Conservation (phyloP, 495 filamentous ascomycete species). For the Tuber melanosporum region DNA sequence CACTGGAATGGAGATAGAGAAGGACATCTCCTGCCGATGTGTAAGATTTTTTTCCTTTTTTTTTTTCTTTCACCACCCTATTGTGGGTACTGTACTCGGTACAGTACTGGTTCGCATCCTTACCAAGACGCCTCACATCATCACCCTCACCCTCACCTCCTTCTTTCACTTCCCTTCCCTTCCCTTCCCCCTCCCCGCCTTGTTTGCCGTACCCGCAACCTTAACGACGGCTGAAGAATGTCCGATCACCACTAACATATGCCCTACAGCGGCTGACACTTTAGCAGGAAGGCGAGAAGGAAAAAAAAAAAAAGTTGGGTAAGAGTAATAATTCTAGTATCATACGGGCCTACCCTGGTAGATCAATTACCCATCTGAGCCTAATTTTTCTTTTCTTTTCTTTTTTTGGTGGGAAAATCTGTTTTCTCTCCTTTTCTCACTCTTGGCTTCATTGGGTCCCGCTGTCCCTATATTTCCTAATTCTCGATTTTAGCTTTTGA, state of each 20-base stretch:
- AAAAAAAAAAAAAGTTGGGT: background rate
- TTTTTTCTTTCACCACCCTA: background rate
- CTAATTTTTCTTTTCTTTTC: background rate
- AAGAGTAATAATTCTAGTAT: background rate
- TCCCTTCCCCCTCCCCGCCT: background rate
- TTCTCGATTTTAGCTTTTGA: background rate
- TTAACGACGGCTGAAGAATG: constrained; percentile 3
- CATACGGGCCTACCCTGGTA: background rate
- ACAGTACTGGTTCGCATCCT: background rate
- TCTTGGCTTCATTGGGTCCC: background rate
- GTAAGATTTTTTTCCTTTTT: background rate
- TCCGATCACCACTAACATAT: background rate
- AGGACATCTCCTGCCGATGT: background rate
- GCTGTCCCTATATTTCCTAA: constrained; percentile 6
- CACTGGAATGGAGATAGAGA: background rate
- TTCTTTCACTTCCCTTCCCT: background rate
- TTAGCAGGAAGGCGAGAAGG: background rate
- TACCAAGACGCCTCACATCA: constrained; percentile 2
- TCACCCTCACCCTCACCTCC: background rate
- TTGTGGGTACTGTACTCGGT: no score
- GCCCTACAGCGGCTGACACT: background rate
- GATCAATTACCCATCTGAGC: background rate
- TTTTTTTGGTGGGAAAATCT: background rate
- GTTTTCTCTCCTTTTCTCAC: background rate
- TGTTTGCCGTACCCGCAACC: background rate